These are phyloP conservation scores for Pseudomicrostroma phylloplanum DNA, from an alignment of 1,284 basidiomycete genomes.

Conservation along the genomic window DNA sequence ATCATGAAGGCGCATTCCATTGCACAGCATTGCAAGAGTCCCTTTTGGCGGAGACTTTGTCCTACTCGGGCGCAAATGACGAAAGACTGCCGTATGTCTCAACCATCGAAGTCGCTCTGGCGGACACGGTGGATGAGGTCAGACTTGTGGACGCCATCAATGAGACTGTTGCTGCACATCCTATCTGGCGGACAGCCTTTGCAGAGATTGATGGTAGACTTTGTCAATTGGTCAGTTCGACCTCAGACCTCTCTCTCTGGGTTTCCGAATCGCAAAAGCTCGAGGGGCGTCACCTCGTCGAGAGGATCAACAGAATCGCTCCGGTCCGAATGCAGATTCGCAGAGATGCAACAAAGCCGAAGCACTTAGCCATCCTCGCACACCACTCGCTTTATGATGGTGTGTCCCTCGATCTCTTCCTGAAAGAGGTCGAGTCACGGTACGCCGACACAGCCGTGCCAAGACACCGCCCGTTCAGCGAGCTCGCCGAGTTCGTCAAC, in stretches of 20 bases:
- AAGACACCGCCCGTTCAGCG: too few relatives aligned
- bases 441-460: not conserved
- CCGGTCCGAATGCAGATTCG: constrained; percentile 25
- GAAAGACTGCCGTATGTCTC: constrained; percentile 3
- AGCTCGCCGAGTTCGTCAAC: too few relatives aligned
- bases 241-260: not conserved
- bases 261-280: constrained; percentile 4
- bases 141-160: not conserved
- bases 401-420: constrained; percentile 29
- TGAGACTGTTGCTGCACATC: not conserved
- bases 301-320: constrained; percentile 15
- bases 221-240: constrained; percentile 25
- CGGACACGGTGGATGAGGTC: not conserved
- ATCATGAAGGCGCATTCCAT: constrained; percentile 17
- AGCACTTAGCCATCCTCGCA: constrained; percentile 15
- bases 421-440: constrained; percentile 17
- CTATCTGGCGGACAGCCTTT: constrained; percentile 40
- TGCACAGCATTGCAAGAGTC: constrained; percentile 40
- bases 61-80: constrained; percentile 4
- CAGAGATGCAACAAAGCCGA: not conserved
- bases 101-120: constrained; percentile 17
- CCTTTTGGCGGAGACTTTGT: constrained; percentile 28
- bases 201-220: constrained; percentile 17
- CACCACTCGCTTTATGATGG: constrained; percentile 47
- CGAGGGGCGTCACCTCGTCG: constrained; percentile 10